Base-by-base conservation (phyloP, 75 land plant species). In the Isoetes taiwanensis region DNA sequence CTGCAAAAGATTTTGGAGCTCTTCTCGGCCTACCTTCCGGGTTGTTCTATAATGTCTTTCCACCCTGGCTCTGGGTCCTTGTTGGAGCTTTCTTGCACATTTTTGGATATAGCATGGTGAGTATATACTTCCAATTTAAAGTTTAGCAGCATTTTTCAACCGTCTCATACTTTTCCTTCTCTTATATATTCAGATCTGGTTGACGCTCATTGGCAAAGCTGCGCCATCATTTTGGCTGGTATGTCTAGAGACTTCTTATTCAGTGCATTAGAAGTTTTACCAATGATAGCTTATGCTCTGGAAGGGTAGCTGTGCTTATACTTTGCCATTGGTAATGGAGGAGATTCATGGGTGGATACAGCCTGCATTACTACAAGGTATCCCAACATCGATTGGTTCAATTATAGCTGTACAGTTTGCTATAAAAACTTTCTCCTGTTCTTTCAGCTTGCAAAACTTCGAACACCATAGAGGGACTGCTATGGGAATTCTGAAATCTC, bases 1-100 rank as follows among this genome's bases (percentile, higher is more conserved):
- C 75, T 54, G 78, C 75, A 2, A 71, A 75, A 53, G 72, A 73
- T 57, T 71, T 75, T 55, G 78, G 78, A 43, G 37, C 54, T n/a
- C 20, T 63, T 52, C 11, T 75, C 28, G 78, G 75, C 29, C 14
- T 75, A 14, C 29, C 57, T 34, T 74, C 69, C 41, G 75, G 78
- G 10, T 11, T 75, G 8, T 66, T 65, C 21, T 71, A 75, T 55
- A 65, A 61, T 35, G 37, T 65, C 2, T 71, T 59, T 32, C 75
- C 75, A n/a, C 74, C 75, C 30, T 71, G 76, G 63, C 57, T 71
- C 32, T 60, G 66, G 8, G 35, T 71, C 8, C 41, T 42, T 9
- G 56, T 66, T 26, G 75, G 78, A 20, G 78, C 75, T 34, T 21
- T 48, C 21, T 12, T 75, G 68, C 65, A 71, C 32, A 46, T 75